Percentiles rank a stretch among this genome's conserved stretches.
phyloP scores from a whole-genome alignment of 257 asterid genomes.

The Lithospermum erythrorhizon region DNA sequence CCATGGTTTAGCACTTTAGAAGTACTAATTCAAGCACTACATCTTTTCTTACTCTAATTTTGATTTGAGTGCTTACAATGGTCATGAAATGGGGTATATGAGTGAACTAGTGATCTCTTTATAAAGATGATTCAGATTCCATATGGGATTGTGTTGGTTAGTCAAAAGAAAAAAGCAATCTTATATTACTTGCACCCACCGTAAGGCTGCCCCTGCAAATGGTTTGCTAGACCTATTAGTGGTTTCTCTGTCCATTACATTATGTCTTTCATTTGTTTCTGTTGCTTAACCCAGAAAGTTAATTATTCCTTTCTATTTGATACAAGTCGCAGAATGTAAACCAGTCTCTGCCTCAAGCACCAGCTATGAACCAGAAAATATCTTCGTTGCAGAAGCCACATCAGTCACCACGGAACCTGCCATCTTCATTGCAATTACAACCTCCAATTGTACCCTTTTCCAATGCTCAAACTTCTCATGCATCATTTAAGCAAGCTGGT shows the following conservation, averaged over 20 bases:
- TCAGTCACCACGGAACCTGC: constrained; percentile 41
- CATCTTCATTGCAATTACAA: constrained; percentile 37
- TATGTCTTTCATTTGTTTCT: constrained; percentile 14
- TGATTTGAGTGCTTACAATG: too few relatives aligned
- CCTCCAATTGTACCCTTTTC: constrained; percentile 29
- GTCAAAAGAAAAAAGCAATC: constrained; percentile 2
- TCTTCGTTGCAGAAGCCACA: constrained; percentile 51
- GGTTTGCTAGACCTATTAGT: constrained; percentile 27
- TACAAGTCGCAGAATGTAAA: constrained; percentile 20
- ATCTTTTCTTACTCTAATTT: background rate
- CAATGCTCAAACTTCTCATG: constrained; percentile 36
- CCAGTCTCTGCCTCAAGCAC: constrained; percentile 30
- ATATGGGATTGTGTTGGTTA: background rate
- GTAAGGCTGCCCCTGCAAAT: constrained; percentile 35
- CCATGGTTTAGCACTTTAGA: too few relatives aligned
- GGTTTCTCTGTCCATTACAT: constrained; percentile 38
- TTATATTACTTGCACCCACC: constrained; percentile 12
- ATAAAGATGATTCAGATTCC: background rate
- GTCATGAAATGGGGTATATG: too few relatives aligned
- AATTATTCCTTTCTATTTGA: background rate
- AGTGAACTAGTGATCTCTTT: too few relatives aligned
- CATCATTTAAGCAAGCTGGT: constrained; percentile 39
- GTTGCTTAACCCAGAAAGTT: background rate
- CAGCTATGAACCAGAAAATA: constrained; percentile 29
- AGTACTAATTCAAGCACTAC: background rate